phyloP scores from a whole-genome alignment of 2,329 filamentous ascomycete species.

The Pseudogymnoascus sp. region DNA sequence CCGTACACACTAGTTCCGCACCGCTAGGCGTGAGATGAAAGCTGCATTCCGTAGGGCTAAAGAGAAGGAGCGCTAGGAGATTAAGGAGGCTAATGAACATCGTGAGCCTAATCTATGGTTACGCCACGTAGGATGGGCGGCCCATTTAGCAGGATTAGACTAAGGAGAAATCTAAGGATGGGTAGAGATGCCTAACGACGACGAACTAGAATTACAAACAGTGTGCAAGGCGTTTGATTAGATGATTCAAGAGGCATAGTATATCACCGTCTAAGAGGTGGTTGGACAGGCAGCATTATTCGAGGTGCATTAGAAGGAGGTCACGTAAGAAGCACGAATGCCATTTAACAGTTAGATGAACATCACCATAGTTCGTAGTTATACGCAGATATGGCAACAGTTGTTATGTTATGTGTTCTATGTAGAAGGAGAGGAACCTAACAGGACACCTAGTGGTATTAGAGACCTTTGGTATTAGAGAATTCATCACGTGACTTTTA shows the following conservation, averaged over 20 bases:
- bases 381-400: slow-evolving; percentile 9
- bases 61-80: not conserved
- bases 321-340: not conserved
- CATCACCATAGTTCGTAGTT: slow-evolving; percentile 8
- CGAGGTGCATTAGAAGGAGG: slow-evolving; percentile 11
- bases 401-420: slow-evolving; percentile 14
- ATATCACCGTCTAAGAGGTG: slow-evolving; percentile 7
- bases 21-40: not conserved
- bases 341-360: not conserved
- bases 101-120: not conserved
- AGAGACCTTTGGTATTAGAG: too few species aligned
- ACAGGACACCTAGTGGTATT: too few species aligned
- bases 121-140: not conserved
- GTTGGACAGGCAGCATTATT: slow-evolving; percentile 9
- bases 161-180: slow-evolving; percentile 7
- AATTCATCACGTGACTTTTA: too few species aligned
- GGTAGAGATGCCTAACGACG: slow-evolving; percentile 4
- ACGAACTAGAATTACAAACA: slow-evolving; percentile 1
- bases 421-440: slow-evolving; percentile 4
- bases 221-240: slow-evolving; percentile 9
- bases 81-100: not conserved
- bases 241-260: slow-evolving; percentile 11
- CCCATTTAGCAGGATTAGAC: slow-evolving; percentile 3
- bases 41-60: not conserved
- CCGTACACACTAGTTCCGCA: not conserved